Conservation (phyloP, 768 basidiomycete species). For the Russula emetica region DNA sequence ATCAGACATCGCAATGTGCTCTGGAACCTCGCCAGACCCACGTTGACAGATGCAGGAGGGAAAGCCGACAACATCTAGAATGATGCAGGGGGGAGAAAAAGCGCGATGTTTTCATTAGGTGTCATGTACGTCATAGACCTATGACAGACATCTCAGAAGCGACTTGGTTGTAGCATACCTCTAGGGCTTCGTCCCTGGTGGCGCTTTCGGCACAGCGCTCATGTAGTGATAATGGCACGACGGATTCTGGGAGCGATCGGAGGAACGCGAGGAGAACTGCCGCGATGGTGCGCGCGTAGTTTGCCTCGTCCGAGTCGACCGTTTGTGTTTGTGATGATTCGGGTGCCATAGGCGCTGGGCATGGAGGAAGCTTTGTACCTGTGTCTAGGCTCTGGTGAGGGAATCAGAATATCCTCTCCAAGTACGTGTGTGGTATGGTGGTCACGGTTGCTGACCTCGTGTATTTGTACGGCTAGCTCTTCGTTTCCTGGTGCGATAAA, state of each 20-base stretch:
- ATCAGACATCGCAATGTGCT: not conserved
- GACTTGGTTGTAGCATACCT: constrained; percentile 38
- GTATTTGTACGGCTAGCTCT: constrained; percentile 44
- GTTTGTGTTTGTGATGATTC: constrained; percentile 12
- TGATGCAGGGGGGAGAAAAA: not conserved
- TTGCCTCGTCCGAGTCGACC: constrained; percentile 27
- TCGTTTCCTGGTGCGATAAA: constrained; percentile 49
- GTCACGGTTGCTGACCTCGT: constrained; percentile 49
- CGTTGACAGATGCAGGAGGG: constrained; percentile 22
- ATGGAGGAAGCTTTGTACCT: constrained; percentile 46
- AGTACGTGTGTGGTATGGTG: too few relatives aligned
- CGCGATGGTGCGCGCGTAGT: constrained; percentile 46
- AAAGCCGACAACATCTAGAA: constrained; percentile 25
- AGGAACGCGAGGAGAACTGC: constrained; percentile 50
- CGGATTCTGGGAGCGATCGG: constrained; percentile 56
- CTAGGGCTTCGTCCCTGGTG: constrained; percentile 68
- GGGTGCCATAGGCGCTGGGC: constrained; percentile 41
- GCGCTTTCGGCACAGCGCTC: constrained; percentile 46
- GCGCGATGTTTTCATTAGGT: not conserved
- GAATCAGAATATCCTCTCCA: not conserved
- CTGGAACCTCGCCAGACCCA: constrained; percentile 12
- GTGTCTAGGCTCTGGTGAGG: constrained; percentile 64
- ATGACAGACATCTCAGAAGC: not conserved
- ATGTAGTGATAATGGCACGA: constrained; percentile 57
- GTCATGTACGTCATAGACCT: not conserved